Conservation (phyloP, 2,329 filamentous ascomycete genomes). For the Aureobasidium vineae region DNA sequence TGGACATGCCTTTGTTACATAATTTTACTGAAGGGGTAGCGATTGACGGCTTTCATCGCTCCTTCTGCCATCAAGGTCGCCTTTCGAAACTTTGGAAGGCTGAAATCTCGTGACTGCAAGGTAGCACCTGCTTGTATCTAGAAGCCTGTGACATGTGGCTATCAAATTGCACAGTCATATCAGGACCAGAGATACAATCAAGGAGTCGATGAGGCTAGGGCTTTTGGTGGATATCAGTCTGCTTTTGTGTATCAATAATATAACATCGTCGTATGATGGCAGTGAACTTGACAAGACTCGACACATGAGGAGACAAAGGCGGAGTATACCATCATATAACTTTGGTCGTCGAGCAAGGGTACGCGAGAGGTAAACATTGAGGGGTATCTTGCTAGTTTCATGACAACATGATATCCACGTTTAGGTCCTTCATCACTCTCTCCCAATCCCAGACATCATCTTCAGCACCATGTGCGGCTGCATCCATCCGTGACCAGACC, state of each 20-base stretch:
- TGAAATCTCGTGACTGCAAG: neutral
- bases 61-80: neutral
- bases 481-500: slow-evolving; percentile 62
- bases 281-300: too few relatives aligned
- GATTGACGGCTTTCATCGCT: neutral
- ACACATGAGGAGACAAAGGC: too few relatives aligned
- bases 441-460: slow-evolving; percentile 63
- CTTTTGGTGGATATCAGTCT: too few relatives aligned
- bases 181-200: neutral
- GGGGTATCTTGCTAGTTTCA: slow-evolving; percentile 36
- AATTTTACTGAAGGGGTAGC: neutral
- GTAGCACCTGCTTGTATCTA: neutral
- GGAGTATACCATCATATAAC: neutral
- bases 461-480: slow-evolving; percentile 48
- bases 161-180: neutral
- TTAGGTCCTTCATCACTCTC: slow-evolving; percentile 56
- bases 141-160: neutral
- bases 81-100: neutral
- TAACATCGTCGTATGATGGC: too few relatives aligned
- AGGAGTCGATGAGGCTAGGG: neutral
- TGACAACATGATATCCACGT: slow-evolving; percentile 62
- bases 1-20: too few relatives aligned
- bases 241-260: too few relatives aligned
- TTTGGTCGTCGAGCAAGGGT: neutral
- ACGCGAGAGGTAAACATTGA: neutral